These are phyloP conservation scores for Dryadomyces sulphureus DNA, from an alignment of 2,329 filamentous ascomycete species.

Conservation along the genomic window DNA sequence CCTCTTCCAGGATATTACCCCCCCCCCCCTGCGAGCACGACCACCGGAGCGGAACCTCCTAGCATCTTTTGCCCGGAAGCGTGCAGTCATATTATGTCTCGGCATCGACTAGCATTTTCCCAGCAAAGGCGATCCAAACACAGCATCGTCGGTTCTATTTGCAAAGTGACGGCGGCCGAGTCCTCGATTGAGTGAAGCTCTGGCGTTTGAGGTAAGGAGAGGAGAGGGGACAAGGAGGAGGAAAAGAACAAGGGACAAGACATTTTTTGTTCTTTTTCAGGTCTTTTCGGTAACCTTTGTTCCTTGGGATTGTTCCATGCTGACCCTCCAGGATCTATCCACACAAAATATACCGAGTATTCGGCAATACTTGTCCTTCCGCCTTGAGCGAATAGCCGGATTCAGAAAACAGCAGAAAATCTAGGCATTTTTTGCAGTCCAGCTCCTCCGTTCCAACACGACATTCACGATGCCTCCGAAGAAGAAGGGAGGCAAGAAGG, in stretches of 20 bases:
- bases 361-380: background rate
- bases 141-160: background rate
- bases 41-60: background rate
- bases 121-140: constrained; percentile 6
- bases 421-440: background rate
- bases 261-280: too few relatives aligned
- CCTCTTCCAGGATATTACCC: background rate
- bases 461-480: constrained; percentile 60
- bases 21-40: background rate
- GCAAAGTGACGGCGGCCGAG: background rate
- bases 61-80: background rate
- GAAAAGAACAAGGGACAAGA: too few relatives aligned
- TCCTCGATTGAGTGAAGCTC: constrained; percentile 2
- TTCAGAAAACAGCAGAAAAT: background rate
- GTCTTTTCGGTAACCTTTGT: too few relatives aligned
- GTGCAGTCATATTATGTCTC: constrained; percentile 7
- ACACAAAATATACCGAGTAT: too few relatives aligned
- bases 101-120: constrained; percentile 2
- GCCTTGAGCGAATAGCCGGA: background rate
- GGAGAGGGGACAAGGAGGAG: background rate
- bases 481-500: constrained; percentile 76
- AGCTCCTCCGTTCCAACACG: too few relatives aligned
- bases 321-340: too few relatives aligned
- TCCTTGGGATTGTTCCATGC: too few relatives aligned
- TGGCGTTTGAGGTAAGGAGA: background rate